Evolutionary conservation across 2,329 filamentous ascomycete species (phyloP).

Genomic region (Cladophialophora immunda): DNA sequence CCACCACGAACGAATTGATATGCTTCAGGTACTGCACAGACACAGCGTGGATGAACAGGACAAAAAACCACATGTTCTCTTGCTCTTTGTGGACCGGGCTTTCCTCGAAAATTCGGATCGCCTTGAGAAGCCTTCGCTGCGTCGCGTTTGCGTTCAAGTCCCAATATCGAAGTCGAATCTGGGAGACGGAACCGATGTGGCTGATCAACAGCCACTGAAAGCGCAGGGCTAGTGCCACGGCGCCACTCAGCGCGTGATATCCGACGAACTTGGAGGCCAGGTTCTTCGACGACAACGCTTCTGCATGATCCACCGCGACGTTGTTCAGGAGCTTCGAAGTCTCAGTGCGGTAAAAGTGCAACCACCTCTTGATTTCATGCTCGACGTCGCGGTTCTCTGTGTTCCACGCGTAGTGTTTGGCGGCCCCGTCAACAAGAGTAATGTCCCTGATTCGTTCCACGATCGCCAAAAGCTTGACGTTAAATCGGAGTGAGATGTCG

Average conservation of each 20-base stretch:
- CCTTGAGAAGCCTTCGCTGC: not conserved
- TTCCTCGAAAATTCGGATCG: not conserved
- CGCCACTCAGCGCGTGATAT: slow-evolving; percentile 1
- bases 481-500: not conserved
- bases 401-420: not conserved
- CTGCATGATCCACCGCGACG: not conserved
- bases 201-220: not conserved
- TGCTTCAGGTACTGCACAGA: not conserved
- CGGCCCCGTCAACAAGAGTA: not conserved
- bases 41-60: not conserved
- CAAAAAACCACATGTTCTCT: not conserved
- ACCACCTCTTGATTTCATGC: slow-evolving; percentile 3
- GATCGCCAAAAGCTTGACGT: not conserved
- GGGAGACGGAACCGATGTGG: not conserved
- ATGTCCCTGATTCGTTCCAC: not conserved
- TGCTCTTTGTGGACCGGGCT: not conserved
- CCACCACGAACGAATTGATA: not conserved
- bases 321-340: not conserved
- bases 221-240: not conserved
- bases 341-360: not conserved
- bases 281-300: not conserved
- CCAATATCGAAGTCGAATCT: not conserved
- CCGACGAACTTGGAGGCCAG: not conserved
- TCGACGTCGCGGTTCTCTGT: not conserved
- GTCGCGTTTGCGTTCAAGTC: not conserved